A percentile compares a stretch with the other conserved stretches of the same genome.
These are phyloP conservation scores for Immersiella caudata DNA, from an alignment of 495 filamentous ascomycete species.

Conservation along the genomic window DNA sequence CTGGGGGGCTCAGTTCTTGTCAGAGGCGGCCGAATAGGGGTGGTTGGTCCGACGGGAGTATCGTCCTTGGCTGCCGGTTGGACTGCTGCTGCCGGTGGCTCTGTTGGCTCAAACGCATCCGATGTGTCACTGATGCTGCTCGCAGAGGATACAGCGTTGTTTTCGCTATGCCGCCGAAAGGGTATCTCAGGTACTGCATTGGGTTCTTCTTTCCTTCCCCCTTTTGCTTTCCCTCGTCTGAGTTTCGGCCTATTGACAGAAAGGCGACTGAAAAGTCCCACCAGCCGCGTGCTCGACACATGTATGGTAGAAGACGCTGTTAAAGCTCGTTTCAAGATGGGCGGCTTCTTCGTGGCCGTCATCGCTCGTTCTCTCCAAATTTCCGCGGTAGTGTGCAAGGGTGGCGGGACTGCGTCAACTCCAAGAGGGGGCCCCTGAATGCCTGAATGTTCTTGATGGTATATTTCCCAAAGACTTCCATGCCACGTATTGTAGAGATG, in stretches of 20 bases:
- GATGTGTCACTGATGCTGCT: constrained; percentile 6
- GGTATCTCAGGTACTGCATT: not conserved
- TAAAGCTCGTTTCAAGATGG: constrained; percentile 2
- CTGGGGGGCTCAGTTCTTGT: constrained; percentile 4
- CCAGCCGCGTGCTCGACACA: constrained; percentile 1
- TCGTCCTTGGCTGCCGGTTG: constrained; percentile 6
- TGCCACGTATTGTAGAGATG: constrained; percentile 9
- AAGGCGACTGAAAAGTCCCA: constrained; percentile 2
- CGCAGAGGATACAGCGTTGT: not conserved
- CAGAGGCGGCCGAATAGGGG: constrained; percentile 7
- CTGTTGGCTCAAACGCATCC: constrained; percentile 3
- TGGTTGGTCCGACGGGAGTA: not conserved
- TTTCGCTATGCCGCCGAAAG: constrained; percentile 1
- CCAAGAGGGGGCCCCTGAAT: not conserved
- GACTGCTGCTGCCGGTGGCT: constrained; percentile 5
- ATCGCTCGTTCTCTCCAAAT: constrained; percentile 3
- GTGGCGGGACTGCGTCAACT: constrained; percentile 4
- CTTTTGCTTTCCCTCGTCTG: constrained; percentile 3
- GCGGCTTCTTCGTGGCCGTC: not conserved
- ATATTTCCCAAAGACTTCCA: constrained; percentile 2
- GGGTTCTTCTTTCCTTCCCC: not conserved
- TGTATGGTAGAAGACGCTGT: constrained; percentile 1
- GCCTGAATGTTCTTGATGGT: constrained; percentile 5
- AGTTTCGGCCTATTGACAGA: not conserved
- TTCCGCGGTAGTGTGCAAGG: not conserved